phyloP scores from a whole-genome alignment of 2,329 filamentous ascomycete species.

The Claviceps sorghi region DNA sequence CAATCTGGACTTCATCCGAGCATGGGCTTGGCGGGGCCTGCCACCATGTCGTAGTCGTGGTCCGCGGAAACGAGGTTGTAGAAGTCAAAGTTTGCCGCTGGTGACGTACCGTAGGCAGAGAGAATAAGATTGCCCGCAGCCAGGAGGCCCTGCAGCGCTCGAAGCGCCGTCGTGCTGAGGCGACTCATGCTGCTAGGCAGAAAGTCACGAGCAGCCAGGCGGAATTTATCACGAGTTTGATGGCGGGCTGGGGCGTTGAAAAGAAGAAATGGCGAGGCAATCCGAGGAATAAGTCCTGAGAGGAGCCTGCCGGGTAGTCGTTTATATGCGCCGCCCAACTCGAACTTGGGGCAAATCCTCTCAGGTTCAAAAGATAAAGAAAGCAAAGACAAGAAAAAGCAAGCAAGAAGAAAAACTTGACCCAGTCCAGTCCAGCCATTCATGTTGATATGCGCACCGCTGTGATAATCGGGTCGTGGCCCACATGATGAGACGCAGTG shows the following conservation, averaged over 20 bases:
- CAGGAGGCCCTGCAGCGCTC: slow-evolving; percentile 9
- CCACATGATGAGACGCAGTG: neutral
- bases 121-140: slow-evolving; percentile 8
- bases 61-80: neutral
- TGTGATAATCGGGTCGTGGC: neutral
- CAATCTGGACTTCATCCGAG: neutral
- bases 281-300: neutral
- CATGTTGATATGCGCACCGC: neutral
- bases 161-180: slow-evolving; percentile 6
- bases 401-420: neutral
- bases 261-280: neutral
- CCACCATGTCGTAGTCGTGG: neutral
- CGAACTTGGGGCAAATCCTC: neutral
- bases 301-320: neutral
- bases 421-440: neutral
- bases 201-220: neutral
- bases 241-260: neutral
- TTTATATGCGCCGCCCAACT: neutral
- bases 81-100: neutral
- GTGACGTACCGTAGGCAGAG: slow-evolving; percentile 10
- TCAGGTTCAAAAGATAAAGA: neutral
- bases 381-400: neutral
- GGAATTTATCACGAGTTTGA: neutral
- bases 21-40: neutral
- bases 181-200: slow-evolving; percentile 8